phyloP scores from a whole-genome alignment of 192 early-diverging fungal genomes.

The Lobosporangium transversale region DNA sequence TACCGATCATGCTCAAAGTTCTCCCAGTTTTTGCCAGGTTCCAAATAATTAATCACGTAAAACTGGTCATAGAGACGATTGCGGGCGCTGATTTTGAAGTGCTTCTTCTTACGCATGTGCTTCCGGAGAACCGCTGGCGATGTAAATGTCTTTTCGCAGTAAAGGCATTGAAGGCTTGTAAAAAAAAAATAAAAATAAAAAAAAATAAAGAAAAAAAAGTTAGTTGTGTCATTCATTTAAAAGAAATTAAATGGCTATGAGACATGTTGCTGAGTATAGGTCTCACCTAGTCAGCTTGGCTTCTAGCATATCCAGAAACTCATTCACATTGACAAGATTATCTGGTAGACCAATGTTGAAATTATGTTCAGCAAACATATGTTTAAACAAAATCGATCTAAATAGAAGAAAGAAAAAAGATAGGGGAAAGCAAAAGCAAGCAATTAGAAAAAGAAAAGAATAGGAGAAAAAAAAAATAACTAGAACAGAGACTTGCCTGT shows the following conservation, averaged over 20 bases:
- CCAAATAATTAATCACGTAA: slow-evolving; percentile 93
- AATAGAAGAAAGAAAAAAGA: background rate
- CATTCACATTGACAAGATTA: slow-evolving; percentile 86
- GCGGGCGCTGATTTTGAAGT: slow-evolving; percentile 92
- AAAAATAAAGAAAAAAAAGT: background rate
- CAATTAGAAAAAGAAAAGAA: background rate
- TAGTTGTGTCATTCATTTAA: too few species aligned
- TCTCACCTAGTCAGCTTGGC: slow-evolving; percentile 71
- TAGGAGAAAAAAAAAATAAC: background rate
- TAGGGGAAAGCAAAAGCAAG: background rate
- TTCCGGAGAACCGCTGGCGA: slow-evolving; percentile 87
- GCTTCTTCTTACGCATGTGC: slow-evolving; percentile 99
- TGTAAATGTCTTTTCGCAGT: slow-evolving; percentile 94
- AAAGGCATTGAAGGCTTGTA: slow-evolving; percentile 81
- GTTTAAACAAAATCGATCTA: slow-evolving; percentile 79
- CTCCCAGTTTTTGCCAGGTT: slow-evolving; percentile 94
- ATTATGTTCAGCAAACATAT: slow-evolving; percentile 91
- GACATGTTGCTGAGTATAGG: too few species aligned
- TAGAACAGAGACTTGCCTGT: slow-evolving; percentile 45
- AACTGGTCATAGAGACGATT: slow-evolving; percentile 94
- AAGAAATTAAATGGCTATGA: too few species aligned
- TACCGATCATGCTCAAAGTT: slow-evolving; percentile 81
- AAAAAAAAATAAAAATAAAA: slow-evolving; percentile 2
- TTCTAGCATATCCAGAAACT: slow-evolving; percentile 83
- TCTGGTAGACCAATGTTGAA: slow-evolving; percentile 94